Conservation (phyloP, 2,329 filamentous ascomycete genomes). For the Colletotrichum camelliae region DNA sequence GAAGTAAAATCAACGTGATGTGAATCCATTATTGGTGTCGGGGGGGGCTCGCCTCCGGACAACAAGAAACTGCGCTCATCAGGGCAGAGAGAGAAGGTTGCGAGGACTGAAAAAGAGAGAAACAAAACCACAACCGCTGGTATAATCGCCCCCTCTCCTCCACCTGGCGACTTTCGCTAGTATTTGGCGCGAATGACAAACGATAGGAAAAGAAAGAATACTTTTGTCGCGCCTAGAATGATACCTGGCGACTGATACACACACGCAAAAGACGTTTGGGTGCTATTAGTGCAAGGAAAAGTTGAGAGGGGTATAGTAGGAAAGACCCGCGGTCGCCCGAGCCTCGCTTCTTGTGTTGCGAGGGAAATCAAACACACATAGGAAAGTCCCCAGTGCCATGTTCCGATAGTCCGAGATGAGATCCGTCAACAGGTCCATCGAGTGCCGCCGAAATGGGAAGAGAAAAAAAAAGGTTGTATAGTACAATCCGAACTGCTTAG, state of each 20-base stretch:
- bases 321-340: constrained; percentile 5
- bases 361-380: not conserved
- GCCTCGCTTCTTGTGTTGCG: not conserved
- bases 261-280: not conserved
- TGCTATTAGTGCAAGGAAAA: not conserved
- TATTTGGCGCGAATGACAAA: not conserved
- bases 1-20: not conserved
- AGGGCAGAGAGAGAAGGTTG: not conserved
- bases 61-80: not conserved
- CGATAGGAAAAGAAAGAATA: not conserved
- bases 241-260: not conserved
- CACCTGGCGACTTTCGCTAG: not conserved
- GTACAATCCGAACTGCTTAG: constrained; percentile 28
- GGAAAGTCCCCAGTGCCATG: not conserved
- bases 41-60: not conserved
- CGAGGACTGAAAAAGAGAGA: not conserved
- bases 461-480: not conserved
- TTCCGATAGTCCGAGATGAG: not conserved
- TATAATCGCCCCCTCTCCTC: not conserved
- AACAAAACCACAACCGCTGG: not conserved
- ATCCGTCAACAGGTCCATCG: not conserved
- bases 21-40: not conserved
- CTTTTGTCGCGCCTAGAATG: not conserved
- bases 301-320: constrained; percentile 4
- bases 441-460: not conserved